Percentiles rank a stretch among this genome's conserved stretches.
Evolutionary conservation across 805 yeast species (phyloP).

Genomic region (Myxozyma mucilagina): DNA sequence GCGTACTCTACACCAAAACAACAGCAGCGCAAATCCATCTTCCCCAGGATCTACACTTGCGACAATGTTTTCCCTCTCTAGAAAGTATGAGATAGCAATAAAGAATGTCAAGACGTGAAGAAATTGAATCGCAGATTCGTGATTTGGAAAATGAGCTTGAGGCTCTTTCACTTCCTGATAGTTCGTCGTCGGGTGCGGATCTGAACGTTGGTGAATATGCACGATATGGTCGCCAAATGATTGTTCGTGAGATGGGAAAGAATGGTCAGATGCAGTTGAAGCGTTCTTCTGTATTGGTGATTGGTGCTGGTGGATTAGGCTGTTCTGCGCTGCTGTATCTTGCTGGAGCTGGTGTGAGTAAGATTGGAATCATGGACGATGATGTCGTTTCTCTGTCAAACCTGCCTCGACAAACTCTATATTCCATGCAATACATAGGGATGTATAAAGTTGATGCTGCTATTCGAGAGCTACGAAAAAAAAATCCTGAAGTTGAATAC

Average conservation of each 20-base stretch:
- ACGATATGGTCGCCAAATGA: slow-evolving; percentile 93
- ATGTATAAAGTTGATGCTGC: slow-evolving; percentile 81
- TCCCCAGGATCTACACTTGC: too few species aligned
- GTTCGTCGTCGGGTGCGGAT: too few species aligned
- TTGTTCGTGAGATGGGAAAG: slow-evolving; percentile 75
- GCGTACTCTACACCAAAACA: too few species aligned
- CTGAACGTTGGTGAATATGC: slow-evolving; percentile 52
- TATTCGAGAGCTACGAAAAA: slow-evolving; percentile 6
- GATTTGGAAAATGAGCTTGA: neutral
- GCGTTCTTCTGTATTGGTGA: slow-evolving; percentile 61
- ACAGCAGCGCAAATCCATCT: too few species aligned
- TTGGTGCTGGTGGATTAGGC: slow-evolving; percentile 98
- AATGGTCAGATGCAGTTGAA: slow-evolving; percentile 60
- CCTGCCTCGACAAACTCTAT: slow-evolving; percentile 86
- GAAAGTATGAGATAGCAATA: neutral
- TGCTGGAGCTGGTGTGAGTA: slow-evolving; percentile 81
- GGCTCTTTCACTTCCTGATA: neutral
- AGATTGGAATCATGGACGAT: slow-evolving; percentile 81
- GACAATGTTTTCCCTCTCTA: neutral
- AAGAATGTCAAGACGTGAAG: neutral
- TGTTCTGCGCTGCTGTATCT: slow-evolving; percentile 86
- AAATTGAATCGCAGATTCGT: neutral
- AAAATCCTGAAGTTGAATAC: slow-evolving; percentile 71
- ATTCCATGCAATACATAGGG: slow-evolving; percentile 66
- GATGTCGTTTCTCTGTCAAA: slow-evolving; percentile 84